Conservation (phyloP, 495 filamentous ascomycete species). For the Penicillium cinerascens region DNA sequence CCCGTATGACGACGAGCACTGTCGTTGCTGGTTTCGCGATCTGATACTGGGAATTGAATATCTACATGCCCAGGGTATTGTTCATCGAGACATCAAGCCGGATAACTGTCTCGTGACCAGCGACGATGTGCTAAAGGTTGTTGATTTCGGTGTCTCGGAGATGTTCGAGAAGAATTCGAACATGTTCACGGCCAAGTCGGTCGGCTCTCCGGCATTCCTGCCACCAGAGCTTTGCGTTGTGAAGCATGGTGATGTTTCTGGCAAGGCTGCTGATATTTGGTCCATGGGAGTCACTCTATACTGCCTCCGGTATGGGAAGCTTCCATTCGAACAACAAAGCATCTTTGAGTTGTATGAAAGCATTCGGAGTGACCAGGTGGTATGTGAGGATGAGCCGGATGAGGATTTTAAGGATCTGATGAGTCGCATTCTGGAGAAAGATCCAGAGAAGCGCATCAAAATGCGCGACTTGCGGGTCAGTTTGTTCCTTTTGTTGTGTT, state of each 20-base stretch:
- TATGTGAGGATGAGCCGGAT: conserved; percentile 46
- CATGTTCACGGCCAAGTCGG: conserved; percentile 93
- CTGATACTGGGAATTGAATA: conserved; percentile 96
- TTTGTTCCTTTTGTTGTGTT: not conserved
- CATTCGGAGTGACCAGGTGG: conserved; percentile 64
- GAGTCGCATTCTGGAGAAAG: conserved; percentile 65
- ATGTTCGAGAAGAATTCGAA: conserved; percentile 89
- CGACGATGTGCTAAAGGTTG: conserved; percentile 91
- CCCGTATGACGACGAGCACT: conserved; percentile 80
- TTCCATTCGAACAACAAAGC: conserved; percentile 76
- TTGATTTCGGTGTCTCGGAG: conserved; percentile 97
- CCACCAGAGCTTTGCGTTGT: conserved; percentile 89
- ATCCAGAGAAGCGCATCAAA: conserved; percentile 71
- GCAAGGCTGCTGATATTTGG: conserved; percentile 93
- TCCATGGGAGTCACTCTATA: conserved; percentile 97
- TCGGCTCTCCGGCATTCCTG: conserved; percentile 91
- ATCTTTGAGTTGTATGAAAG: conserved; percentile 87
- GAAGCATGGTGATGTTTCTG: conserved; percentile 83
- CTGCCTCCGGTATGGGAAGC: conserved; percentile 80
- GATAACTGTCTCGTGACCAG: conserved; percentile 90
- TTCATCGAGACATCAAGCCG: conserved; percentile 97
- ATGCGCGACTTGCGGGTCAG: conserved; percentile 79
- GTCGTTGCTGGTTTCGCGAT: conserved; percentile 91
- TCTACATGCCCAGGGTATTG: conserved; percentile 88
- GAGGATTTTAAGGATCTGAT: conserved; percentile 67